Evolutionary conservation across 1,139 yeast genomes (phyloP).

Genomic region (Hyphopichia buzzinii): DNA sequence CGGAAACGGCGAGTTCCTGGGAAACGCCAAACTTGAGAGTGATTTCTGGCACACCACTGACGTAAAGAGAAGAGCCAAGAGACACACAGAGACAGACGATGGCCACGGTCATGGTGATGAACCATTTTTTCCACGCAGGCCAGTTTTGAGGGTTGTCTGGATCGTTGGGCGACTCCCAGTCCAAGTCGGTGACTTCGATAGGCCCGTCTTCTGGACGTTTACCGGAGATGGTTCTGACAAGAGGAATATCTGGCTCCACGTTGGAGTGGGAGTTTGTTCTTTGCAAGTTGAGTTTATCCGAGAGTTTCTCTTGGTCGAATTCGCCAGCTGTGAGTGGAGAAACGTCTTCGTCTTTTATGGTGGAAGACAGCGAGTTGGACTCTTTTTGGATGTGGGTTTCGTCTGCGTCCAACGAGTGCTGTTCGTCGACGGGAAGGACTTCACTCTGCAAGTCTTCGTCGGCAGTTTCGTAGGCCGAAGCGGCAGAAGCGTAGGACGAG

Average conservation of each 20-base stretch:
- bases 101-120: constrained; percentile 61
- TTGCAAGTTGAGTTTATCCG: not conserved
- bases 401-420: not conserved
- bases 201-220: constrained; percentile 13
- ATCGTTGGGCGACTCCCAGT: constrained; percentile 64
- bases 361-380: not conserved
- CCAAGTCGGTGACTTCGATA: constrained; percentile 42
- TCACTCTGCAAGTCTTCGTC: constrained; percentile 19
- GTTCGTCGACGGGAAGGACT: not conserved
- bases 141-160: constrained; percentile 65
- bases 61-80: constrained; percentile 68
- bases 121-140: constrained; percentile 63
- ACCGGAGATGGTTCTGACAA: constrained; percentile 1
- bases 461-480: constrained; percentile 35
- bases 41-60: constrained; percentile 59
- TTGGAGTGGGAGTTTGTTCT: not conserved
- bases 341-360: not conserved
- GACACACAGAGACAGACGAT: constrained; percentile 64
- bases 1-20: constrained; percentile 60
- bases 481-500: not conserved
- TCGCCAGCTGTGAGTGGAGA: not conserved
- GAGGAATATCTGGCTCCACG: not conserved
- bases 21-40: constrained; percentile 45
- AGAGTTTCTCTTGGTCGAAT: not conserved
- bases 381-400: not conserved